Evolutionary conservation across 2,329 filamentous ascomycete genomes (phyloP).

Genomic region (Tolypocladium inflatum): DNA sequence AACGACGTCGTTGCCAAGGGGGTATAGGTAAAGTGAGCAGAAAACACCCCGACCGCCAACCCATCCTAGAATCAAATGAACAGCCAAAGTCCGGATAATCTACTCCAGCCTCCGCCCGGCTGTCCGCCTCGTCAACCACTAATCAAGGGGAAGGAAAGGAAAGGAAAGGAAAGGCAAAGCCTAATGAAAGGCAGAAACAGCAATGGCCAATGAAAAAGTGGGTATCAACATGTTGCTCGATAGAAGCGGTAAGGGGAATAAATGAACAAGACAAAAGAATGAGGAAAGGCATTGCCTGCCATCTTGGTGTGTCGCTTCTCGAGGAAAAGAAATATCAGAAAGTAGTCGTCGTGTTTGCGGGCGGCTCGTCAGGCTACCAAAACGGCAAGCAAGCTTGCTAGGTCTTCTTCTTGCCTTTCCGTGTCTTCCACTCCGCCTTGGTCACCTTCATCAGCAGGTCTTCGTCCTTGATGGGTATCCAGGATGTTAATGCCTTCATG

Average conservation of each 20-base stretch:
- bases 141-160: background rate
- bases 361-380: constrained; percentile 9
- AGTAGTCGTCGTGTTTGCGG: background rate
- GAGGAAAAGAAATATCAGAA: constrained; percentile 6
- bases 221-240: background rate
- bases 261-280: background rate
- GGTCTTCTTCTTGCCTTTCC: constrained; percentile 36
- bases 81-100: background rate
- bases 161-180: background rate
- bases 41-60: background rate
- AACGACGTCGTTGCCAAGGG: background rate
- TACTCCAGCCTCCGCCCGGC: background rate
- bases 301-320: constrained; percentile 1
- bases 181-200: background rate
- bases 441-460: constrained; percentile 88
- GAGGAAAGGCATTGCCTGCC: background rate
- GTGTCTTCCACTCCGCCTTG: constrained; percentile 73
- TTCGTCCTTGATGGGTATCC: constrained; percentile 89
- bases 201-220: background rate
- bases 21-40: background rate
- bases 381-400: constrained; percentile 21
- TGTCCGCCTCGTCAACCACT: background rate
- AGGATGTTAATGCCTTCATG: constrained; percentile 94
- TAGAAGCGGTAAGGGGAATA: background rate
- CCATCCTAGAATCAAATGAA: background rate